Percentiles rank a stretch among this genome's conserved stretches.
Conservation (phyloP, 768 basidiomycete genomes). For the Boletus speciosus region DNA sequence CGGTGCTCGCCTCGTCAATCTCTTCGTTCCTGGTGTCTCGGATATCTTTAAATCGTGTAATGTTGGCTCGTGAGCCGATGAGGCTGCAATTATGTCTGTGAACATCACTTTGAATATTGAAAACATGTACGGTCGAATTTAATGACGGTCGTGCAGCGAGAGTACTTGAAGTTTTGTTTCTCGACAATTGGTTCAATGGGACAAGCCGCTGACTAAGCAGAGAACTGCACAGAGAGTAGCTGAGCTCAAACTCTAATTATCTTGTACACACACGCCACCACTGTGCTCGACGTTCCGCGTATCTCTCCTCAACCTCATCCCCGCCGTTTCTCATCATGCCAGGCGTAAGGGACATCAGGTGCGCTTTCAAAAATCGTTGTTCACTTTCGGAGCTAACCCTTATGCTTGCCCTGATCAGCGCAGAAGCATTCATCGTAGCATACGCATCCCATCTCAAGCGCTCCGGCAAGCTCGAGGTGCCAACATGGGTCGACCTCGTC, state of each 20-base stretch:
- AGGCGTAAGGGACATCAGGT: constrained; percentile 82
- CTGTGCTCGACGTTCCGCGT: constrained; percentile 45
- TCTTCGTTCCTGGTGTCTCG: too few relatives aligned
- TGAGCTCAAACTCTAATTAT: constrained; percentile 34
- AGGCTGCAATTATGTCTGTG: too few relatives aligned
- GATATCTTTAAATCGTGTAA: too few relatives aligned
- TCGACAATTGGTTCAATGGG: too few relatives aligned
- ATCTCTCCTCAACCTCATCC: constrained; percentile 14
- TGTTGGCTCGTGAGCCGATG: too few relatives aligned
- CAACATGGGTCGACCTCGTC: constrained; percentile 97
- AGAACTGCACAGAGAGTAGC: constrained; percentile 40
- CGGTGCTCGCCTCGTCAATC: too few relatives aligned
- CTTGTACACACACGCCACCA: constrained; percentile 46
- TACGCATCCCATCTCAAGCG: constrained; percentile 97
- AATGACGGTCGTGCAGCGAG: too few relatives aligned
- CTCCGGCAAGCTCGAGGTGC: constrained; percentile 98
- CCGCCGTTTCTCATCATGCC: constrained; percentile 53
- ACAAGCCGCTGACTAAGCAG: constrained; percentile 35
- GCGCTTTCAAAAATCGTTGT: constrained; percentile 2
- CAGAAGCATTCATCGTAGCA: constrained; percentile 89
- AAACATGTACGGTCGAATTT: too few relatives aligned
- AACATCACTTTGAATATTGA: too few relatives aligned
- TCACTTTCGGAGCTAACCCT: not conserved
- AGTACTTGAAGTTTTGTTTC: too few relatives aligned
- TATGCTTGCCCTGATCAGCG: constrained; percentile 44